Evolutionary conservation across 306 rosid species (phyloP).

Genomic region (Geum urbanum): DNA sequence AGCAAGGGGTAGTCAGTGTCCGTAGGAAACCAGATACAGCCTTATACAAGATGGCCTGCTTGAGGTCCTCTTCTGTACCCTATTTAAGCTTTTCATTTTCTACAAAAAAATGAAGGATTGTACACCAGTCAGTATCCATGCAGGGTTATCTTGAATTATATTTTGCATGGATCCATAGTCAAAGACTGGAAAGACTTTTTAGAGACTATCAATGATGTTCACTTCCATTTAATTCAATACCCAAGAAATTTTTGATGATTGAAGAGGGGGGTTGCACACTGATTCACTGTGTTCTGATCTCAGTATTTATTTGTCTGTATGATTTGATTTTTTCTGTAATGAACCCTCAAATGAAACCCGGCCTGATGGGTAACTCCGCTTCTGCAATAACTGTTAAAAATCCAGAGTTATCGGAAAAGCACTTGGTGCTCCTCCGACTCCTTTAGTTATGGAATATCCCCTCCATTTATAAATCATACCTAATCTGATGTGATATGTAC

Average conservation of each 20-base stretch:
- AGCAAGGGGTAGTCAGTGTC: constrained; percentile 19
- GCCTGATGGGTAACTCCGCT: too few species aligned
- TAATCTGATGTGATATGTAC: too few species aligned
- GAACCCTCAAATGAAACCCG: not conserved
- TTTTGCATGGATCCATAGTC: constrained; percentile 12
- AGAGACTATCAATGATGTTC: not conserved
- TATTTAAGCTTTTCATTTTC: constrained; percentile 21
- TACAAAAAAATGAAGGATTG: constrained; percentile 34
- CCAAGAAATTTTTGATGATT: not conserved
- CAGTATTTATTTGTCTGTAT: too few species aligned
- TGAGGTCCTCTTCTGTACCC: constrained; percentile 32
- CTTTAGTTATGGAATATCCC: not conserved
- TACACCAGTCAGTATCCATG: constrained; percentile 40
- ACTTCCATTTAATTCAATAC: not conserved
- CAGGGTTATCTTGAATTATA: constrained; percentile 1
- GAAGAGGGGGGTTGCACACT: not conserved
- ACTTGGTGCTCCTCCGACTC: not conserved
- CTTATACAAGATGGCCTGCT: constrained; percentile 28
- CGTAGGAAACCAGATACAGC: constrained; percentile 34
- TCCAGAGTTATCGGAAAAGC: too few species aligned
- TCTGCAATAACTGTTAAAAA: too few species aligned
- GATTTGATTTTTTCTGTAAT: not conserved
- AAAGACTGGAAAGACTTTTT: constrained; percentile 3
- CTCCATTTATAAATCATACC: not conserved
- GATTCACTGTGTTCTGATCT: not conserved